phyloP scores from a whole-genome alignment of 2,329 filamentous ascomycete genomes.

The Pseudogymnoascus sp. region DNA sequence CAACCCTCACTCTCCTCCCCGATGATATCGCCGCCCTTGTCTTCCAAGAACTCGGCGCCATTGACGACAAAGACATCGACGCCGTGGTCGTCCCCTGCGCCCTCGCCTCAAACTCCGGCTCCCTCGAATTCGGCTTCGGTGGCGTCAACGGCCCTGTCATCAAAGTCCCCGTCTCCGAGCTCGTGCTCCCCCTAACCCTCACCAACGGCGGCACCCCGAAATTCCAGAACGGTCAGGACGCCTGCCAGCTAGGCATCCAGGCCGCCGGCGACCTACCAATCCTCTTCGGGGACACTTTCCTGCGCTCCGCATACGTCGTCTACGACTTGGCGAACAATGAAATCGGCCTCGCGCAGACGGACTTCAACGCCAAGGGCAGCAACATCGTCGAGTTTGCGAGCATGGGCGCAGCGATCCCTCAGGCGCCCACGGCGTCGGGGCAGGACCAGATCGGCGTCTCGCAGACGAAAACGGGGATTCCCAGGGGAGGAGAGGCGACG shows the following conservation, averaged over 20 bases:
- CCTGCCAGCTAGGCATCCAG: slow-evolving; percentile 27
- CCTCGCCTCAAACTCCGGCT: slow-evolving; percentile 31
- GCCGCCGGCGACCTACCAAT: slow-evolving; percentile 22
- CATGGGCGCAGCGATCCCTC: neutral
- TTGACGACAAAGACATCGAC: slow-evolving; percentile 34
- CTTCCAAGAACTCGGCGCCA: slow-evolving; percentile 37
- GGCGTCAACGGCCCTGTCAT: slow-evolving; percentile 35
- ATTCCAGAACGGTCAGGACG: slow-evolving; percentile 26
- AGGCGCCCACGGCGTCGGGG: slow-evolving; percentile 9
- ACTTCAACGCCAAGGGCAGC: slow-evolving; percentile 33
- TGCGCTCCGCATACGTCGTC: slow-evolving; percentile 46
- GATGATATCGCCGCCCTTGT: slow-evolving; percentile 42
- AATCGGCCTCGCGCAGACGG: slow-evolving; percentile 42
- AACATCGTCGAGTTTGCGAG: slow-evolving; percentile 24
- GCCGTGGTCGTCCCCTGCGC: slow-evolving; percentile 43
- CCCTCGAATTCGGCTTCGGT: slow-evolving; percentile 42
- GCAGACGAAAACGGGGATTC: slow-evolving; percentile 10
- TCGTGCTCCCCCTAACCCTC: slow-evolving; percentile 31
- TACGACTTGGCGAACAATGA: slow-evolving; percentile 45
- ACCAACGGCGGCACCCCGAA: slow-evolving; percentile 22
- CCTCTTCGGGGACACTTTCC: slow-evolving; percentile 44
- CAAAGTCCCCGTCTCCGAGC: slow-evolving; percentile 38
- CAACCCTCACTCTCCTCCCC: slow-evolving; percentile 59
- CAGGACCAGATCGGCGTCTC: slow-evolving; percentile 1
- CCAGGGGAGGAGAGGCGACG: slow-evolving; percentile 7